These are phyloP conservation scores for Phaeomoniella chlamydospora DNA, from an alignment of 2,329 filamentous ascomycete species.

Conservation along the genomic window DNA sequence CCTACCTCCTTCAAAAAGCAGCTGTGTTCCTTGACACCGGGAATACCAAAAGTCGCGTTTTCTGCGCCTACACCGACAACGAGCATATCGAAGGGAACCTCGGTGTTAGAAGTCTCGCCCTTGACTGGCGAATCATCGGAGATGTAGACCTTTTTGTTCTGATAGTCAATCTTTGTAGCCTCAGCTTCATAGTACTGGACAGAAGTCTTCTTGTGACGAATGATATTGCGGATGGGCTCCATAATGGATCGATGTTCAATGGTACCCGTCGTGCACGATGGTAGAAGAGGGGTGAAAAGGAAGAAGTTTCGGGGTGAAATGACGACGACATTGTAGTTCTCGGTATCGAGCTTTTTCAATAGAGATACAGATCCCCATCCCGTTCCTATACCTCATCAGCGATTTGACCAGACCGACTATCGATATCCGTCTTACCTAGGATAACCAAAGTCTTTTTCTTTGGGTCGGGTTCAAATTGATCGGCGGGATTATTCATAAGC, in stretches of 20 bases:
- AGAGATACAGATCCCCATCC: conserved; percentile 95
- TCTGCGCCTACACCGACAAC: conserved; percentile 94
- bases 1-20: conserved; percentile 98
- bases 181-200: conserved; percentile 98
- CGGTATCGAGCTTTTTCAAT: conserved; percentile 95
- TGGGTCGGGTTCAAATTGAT: conserved; percentile 68
- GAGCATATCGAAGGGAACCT: conserved; percentile 95
- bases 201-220: conserved; percentile 82
- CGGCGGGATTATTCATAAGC: conserved; percentile 62
- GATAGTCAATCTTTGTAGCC: conserved; percentile 81
- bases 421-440: conserved; percentile 49
- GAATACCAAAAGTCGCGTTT: conserved; percentile 97
- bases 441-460: conserved; percentile 94
- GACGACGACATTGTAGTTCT: conserved; percentile 98
- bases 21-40: conserved; percentile 84
- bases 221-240: conserved; percentile 93
- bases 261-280: conserved; percentile 91
- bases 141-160: conserved; percentile 77
- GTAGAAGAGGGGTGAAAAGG: conserved; percentile 93
- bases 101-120: conserved; percentile 65
- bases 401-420: conserved; percentile 7
- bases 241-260: conserved; percentile 99
- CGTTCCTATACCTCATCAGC: conserved; percentile 50
- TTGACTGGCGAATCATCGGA: conserved; percentile 88
- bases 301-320: conserved; percentile 99